A percentile compares a stretch with the other conserved stretches of the same genome.
phyloP scores from a whole-genome alignment of 1,139 yeast species.

The Torulaspora globosa region DNA sequence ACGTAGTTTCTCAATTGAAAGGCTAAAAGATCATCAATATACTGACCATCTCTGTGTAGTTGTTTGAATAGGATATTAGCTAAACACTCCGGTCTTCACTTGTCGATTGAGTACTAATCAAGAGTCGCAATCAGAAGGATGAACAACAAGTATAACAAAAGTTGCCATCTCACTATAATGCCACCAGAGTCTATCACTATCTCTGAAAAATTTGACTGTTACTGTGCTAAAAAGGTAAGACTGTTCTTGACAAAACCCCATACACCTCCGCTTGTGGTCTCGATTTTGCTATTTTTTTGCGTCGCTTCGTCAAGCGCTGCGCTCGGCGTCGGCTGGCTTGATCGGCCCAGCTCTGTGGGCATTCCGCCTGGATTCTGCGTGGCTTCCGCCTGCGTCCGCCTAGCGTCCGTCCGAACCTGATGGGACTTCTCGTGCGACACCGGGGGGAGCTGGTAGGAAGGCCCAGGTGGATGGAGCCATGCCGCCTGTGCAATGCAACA shows the following conservation, averaged over 20 bases:
- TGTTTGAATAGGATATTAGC: constrained; percentile 34
- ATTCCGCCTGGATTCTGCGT: neutral
- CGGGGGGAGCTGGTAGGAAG: neutral
- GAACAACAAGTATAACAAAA: neutral
- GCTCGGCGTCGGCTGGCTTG: neutral
- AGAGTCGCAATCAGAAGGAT: too few species aligned
- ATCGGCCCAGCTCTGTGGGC: neutral
- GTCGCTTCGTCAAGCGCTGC: constrained; percentile 1
- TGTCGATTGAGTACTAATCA: constrained; percentile 2
- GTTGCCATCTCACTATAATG: neutral
- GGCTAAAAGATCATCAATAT: constrained; percentile 31
- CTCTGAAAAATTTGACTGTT: constrained; percentile 1
- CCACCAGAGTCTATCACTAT: neutral
- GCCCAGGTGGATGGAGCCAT: neutral
- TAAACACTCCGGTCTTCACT: constrained; percentile 83
- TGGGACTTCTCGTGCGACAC: neutral
- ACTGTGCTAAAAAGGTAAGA: neutral
- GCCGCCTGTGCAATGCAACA: neutral
- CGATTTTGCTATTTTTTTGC: neutral
- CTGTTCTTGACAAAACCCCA: constrained; percentile 2
- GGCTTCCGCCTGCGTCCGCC: neutral
- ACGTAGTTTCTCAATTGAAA: constrained; percentile 9
- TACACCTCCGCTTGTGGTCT: constrained; percentile 1
- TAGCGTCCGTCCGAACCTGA: neutral
- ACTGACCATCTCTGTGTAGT: constrained; percentile 97